Conservation (phyloP, 2,329 filamentous ascomycete species). For the Taxawa tesnikishii region DNA sequence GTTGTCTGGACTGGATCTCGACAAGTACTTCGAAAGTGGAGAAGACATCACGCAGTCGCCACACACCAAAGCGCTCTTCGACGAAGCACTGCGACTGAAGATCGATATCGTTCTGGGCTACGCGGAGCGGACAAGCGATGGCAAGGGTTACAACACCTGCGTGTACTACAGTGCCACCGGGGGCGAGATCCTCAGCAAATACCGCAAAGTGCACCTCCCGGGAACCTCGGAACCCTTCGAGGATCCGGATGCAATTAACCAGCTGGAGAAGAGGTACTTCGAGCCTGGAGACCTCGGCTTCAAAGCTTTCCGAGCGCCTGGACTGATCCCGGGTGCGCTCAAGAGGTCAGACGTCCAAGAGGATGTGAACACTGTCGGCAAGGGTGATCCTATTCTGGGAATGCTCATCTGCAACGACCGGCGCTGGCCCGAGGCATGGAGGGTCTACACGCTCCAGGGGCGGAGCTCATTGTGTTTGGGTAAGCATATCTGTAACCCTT, state of each 20-base stretch:
- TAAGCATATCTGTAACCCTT: too few species aligned
- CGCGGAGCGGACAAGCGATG: conserved; percentile 34
- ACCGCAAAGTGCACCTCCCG: conserved; percentile 44
- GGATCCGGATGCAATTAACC: conserved; percentile 36
- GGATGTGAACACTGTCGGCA: conserved; percentile 11
- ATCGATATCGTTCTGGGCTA: conserved; percentile 43
- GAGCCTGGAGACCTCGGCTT: conserved; percentile 41
- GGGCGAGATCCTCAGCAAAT: conserved; percentile 35
- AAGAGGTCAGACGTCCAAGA: conserved; percentile 20
- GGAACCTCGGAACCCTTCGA: conserved; percentile 40
- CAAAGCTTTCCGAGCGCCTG: conserved; percentile 39
- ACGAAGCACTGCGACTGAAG: conserved; percentile 31
- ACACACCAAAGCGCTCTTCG: conserved; percentile 37
- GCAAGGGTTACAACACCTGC: conserved; percentile 37
- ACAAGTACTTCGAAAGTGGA: conserved; percentile 38
- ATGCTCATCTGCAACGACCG: conserved; percentile 47
- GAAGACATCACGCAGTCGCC: conserved; percentile 29
- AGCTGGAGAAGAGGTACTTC: conserved; percentile 46
- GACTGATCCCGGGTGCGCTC: conserved; percentile 25
- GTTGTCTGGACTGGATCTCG: conserved; percentile 29
- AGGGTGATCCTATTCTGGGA: conserved; percentile 39
- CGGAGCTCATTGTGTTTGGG: too few species aligned
- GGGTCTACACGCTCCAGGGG: conserved; percentile 39
- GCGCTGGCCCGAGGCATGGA: conserved; percentile 42
- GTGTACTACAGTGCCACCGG: conserved; percentile 38